Evolutionary conservation across 2,329 filamentous ascomycete species (phyloP).

Genomic region (Lachnum nothofagi): DNA sequence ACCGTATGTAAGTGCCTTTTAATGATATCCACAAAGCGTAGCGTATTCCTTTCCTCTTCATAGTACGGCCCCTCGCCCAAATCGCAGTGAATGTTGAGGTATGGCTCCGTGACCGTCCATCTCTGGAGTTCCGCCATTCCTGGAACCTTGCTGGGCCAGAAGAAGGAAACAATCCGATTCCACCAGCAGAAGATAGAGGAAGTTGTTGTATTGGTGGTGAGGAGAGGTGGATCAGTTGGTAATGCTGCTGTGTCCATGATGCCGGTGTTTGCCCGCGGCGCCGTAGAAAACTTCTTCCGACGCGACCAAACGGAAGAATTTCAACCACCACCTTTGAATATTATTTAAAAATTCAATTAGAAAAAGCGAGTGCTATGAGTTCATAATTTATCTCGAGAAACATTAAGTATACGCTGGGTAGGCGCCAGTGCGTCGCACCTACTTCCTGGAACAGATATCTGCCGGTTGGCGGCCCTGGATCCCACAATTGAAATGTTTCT

Average conservation of each 20-base stretch:
- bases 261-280: neutral
- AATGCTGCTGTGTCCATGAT: neutral
- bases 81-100: conserved; percentile 57
- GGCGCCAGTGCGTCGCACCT: too few species aligned
- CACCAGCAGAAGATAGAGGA: conserved; percentile 10
- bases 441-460: too few species aligned
- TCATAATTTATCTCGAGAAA: too few species aligned
- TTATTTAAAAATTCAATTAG: too few species aligned
- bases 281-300: too few species aligned
- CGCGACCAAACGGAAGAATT: too few species aligned
- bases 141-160: conserved; percentile 3
- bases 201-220: conserved; percentile 2
- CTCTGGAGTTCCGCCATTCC: conserved; percentile 33
- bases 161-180: conserved; percentile 14
- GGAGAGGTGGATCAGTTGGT: neutral
- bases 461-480: too few species aligned
- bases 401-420: too few species aligned
- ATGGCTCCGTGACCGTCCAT: conserved; percentile 45
- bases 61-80: conserved; percentile 73
- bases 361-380: too few species aligned
- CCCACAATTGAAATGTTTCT: too few species aligned
- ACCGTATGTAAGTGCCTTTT: conserved; percentile 69
- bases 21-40: conserved; percentile 81
- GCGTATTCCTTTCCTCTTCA: conserved; percentile 56
- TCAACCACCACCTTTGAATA: too few species aligned